Conservation (phyloP, 768 basidiomycete species). For the Hygrocybe coccinea region DNA sequence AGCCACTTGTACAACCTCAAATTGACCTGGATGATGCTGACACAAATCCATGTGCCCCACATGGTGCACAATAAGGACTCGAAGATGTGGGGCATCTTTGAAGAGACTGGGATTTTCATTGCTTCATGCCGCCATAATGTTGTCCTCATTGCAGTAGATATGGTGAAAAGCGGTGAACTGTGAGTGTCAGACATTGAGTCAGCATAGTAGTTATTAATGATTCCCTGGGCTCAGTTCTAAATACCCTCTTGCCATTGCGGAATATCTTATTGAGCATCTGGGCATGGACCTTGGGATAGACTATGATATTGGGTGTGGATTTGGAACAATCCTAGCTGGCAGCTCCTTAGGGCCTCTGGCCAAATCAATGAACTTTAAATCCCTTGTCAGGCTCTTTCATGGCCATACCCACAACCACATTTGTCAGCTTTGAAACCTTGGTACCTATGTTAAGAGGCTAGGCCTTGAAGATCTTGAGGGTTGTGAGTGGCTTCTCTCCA, state of each 20-base stretch:
- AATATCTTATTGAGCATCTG: constrained; percentile 18
- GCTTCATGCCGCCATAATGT: constrained; percentile 32
- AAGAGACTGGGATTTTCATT: constrained; percentile 36
- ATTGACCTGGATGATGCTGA: not conserved
- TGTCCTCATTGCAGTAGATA: constrained; percentile 27
- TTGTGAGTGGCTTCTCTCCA: constrained; percentile 24
- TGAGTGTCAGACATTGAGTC: constrained; percentile 17
- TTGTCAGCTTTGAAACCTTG: constrained; percentile 6
- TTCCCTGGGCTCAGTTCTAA: constrained; percentile 21
- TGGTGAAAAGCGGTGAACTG: constrained; percentile 35
- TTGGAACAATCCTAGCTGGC: constrained; percentile 8
- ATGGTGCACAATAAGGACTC: constrained; percentile 14
- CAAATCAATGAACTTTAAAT: not conserved
- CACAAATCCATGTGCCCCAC: not conserved
- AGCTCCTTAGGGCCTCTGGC: constrained; percentile 12
- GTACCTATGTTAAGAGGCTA: constrained; percentile 23
- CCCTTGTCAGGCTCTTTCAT: constrained; percentile 19
- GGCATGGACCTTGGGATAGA: constrained; percentile 20
- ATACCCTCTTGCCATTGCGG: constrained; percentile 23
- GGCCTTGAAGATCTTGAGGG: constrained; percentile 29
- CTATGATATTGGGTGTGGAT: constrained; percentile 24
- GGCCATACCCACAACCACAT: constrained; percentile 13
- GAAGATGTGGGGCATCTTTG: constrained; percentile 28
- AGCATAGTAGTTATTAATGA: not conserved
- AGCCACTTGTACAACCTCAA: not conserved